phyloP scores from a whole-genome alignment of 805 yeast genomes.

The Maudiozyma barnettii region DNA sequence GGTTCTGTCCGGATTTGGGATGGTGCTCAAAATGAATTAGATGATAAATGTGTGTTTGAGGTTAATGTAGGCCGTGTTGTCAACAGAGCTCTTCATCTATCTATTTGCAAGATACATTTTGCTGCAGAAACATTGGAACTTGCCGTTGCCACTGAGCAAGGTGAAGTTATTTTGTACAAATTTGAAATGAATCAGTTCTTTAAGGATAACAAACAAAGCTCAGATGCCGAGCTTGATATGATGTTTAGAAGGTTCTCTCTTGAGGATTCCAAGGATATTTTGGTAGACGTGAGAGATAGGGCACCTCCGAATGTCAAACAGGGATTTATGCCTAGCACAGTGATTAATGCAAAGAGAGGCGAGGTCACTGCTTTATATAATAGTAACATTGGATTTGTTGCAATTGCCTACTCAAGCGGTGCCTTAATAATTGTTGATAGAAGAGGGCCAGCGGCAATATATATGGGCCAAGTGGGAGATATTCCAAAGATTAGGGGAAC shows the following conservation, averaged over 20 bases:
- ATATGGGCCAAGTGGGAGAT: conserved; percentile 30
- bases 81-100: conserved; percentile 35
- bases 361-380: conserved; percentile 52
- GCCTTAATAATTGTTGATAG: conserved; percentile 64
- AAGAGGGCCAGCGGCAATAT: conserved; percentile 66
- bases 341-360: conserved; percentile 38
- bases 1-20: conserved; percentile 82
- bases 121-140: conserved; percentile 72
- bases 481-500: conserved; percentile 20
- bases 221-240: conserved; percentile 12
- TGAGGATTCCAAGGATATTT: conserved; percentile 9
- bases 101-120: conserved; percentile 55
- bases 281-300: conserved; percentile 46
- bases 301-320: conserved; percentile 41
- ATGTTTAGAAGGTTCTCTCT: conserved; percentile 22
- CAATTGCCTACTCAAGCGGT: conserved; percentile 72
- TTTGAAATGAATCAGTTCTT: conserved; percentile 48
- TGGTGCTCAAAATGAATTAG: conserved; percentile 65
- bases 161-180: conserved; percentile 68
- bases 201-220: conserved; percentile 24
- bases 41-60: conserved; percentile 49
- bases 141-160: conserved; percentile 55
- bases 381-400: conserved; percentile 77
- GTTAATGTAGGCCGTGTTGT: conserved; percentile 45
- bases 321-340: conserved; percentile 53